These are phyloP conservation scores for Sporisorium sorghi DNA, from an alignment of 1,284 basidiomycete species.

Conservation along the genomic window DNA sequence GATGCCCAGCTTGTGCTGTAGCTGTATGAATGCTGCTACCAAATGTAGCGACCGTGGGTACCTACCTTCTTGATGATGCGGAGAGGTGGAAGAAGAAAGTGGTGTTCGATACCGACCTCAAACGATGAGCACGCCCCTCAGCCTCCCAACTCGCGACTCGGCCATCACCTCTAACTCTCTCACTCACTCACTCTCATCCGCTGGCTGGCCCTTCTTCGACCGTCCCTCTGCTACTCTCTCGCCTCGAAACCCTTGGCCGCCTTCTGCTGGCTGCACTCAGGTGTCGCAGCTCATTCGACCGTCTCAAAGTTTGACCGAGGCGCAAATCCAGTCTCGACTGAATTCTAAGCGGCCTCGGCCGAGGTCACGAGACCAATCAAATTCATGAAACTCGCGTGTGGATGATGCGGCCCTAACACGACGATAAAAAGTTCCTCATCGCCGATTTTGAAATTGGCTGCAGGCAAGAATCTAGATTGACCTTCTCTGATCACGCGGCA, in stretches of 20 bases:
- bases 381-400: not conserved
- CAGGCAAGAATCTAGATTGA: not conserved
- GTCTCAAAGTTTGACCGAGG: not conserved
- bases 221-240: not conserved
- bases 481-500: not conserved
- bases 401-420: not conserved
- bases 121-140: slow-evolving; percentile 12
- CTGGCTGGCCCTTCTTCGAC: not conserved
- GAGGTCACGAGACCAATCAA: slow-evolving; percentile 23
- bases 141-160: slow-evolving; percentile 7
- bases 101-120: slow-evolving; percentile 23
- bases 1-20: not conserved
- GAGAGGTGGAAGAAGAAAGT: slow-evolving; percentile 47
- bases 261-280: not conserved
- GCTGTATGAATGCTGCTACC: slow-evolving; percentile 11
- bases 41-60: slow-evolving; percentile 32
- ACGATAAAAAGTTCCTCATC: not conserved
- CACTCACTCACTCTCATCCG: not conserved
- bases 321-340: not conserved
- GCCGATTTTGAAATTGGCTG: not conserved
- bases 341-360: slow-evolving; percentile 10
- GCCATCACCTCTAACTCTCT: not conserved
- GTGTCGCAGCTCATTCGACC: not conserved
- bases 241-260: not conserved
- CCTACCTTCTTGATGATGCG: slow-evolving; percentile 59